Evolutionary conservation across 495 filamentous ascomycete genomes (phyloP), one percentile per base, ranked within the genome.

Genomic region (Penicillium bovifimosum): DNA sequence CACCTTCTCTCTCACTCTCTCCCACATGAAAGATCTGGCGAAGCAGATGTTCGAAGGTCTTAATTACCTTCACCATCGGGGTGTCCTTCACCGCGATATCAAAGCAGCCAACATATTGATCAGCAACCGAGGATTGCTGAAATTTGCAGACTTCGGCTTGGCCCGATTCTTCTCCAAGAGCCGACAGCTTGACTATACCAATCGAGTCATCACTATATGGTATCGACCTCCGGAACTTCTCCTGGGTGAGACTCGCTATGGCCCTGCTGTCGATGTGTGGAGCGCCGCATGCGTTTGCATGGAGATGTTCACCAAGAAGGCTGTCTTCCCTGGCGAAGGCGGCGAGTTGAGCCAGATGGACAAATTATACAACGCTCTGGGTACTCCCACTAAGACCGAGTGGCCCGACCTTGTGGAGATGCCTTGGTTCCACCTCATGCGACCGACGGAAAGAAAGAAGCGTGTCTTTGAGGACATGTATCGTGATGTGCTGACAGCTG

Each of bases 111-210:
- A 98, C 58, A 97, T 98, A 49, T 77, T 98, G 40, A 85, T 98
- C 60, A 92, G 87, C 74, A 95, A 82, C 55, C 83, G 84, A 11
- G 93, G 93, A 0, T 78, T 89, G 44, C 75, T 98, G 45, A 98
- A 98, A 63, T 82, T 93, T 52, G 95, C 93, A 9, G 93, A 99
- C 67, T 99, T 99, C 71, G 93, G 93, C 6, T 77, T 99, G 20
- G 93, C 93, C n/a, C 86, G 93, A 17, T 97, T 97, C 71, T 99
- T 92, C 61, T 88, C 88, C 24, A 97, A 97, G 61, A 88, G 86
- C 47, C 82, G 86, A 45, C 86, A 92, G 61, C 80, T 93, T n/a
- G 91, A 97, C 66, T 99, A 97, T 59, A 99, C 93, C 9, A 99
- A 99, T 62, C 88, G 93, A 17, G 95, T 99, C 54, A 96, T 99